phyloP scores from a whole-genome alignment of 2,329 filamentous ascomycete genomes.

The Mycosphaerella arachidis region DNA sequence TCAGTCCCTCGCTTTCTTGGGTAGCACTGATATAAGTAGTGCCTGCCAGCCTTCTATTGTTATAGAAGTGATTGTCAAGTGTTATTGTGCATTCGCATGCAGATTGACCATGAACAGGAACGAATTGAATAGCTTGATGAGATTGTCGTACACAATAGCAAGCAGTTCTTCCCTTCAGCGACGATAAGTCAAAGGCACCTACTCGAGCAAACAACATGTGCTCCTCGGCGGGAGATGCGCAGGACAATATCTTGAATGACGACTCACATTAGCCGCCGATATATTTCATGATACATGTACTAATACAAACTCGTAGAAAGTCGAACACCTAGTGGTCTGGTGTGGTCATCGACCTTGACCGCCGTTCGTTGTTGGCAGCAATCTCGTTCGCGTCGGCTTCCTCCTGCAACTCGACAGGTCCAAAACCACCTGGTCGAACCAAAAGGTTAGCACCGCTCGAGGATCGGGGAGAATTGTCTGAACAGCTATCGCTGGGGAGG shows the following conservation, averaged over 20 bases:
- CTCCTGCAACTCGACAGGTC: constrained; percentile 20
- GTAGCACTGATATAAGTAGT: not conserved
- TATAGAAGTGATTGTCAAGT: not conserved
- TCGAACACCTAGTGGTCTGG: not conserved
- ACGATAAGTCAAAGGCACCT: not conserved
- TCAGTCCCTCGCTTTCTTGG: not conserved
- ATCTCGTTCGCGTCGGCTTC: constrained; percentile 7
- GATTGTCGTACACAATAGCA: not conserved
- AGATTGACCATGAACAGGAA: not conserved
- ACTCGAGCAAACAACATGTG: not conserved
- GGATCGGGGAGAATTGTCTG: not conserved
- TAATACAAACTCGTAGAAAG: constrained; percentile 8
- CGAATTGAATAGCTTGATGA: not conserved
- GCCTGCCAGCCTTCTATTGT: not conserved
- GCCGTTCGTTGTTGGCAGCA: constrained; percentile 1
- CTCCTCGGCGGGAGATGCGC: not conserved
- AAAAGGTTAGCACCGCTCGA: not conserved
- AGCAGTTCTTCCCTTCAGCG: not conserved
- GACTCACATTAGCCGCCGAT: no score
- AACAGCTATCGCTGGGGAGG: not conserved
- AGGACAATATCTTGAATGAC: no score
- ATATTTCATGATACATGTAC: constrained; percentile 6
- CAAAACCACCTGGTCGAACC: constrained; percentile 35
- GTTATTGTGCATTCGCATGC: not conserved
- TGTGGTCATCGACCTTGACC: constrained; percentile 8